A percentile compares a stretch with the other conserved stretches of the same genome.
Evolutionary conservation across 1,284 basidiomycete genomes (phyloP).

Genomic region (Xerocomus minutiporus): DNA sequence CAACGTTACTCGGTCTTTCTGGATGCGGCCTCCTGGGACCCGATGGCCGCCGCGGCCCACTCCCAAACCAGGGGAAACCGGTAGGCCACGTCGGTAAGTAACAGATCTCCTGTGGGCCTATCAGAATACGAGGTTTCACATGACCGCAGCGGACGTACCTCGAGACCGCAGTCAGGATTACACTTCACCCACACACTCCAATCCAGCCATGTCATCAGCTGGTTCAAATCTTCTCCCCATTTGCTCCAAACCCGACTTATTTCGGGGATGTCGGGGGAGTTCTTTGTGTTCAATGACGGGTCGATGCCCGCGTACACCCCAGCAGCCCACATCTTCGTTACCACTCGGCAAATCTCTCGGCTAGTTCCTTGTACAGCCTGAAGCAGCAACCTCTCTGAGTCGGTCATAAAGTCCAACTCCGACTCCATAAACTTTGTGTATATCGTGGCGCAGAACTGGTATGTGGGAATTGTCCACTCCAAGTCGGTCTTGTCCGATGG

Average conservation of each 20-base stretch:
- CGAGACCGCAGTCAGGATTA: constrained; percentile 31
- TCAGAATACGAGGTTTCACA: not conserved
- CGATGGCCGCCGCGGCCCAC: not conserved
- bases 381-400: constrained; percentile 28
- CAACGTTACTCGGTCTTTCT: not conserved
- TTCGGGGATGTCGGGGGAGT: not conserved
- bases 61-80: not conserved
- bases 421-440: constrained; percentile 30
- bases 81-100: not conserved
- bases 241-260: constrained; percentile 10
- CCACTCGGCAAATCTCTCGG: too few relatives aligned
- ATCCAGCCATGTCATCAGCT: constrained; percentile 39
- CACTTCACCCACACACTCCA: constrained; percentile 42
- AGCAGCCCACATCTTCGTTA: too few relatives aligned
- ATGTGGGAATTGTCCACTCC: constrained; percentile 27
- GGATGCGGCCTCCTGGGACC: not conserved
- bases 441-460: constrained; percentile 30
- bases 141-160: constrained; percentile 27
- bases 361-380: too few relatives aligned
- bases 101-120: not conserved
- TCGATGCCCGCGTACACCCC: too few relatives aligned
- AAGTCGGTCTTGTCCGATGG: not conserved
- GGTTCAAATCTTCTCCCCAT: constrained; percentile 27
- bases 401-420: constrained; percentile 24
- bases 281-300: too few relatives aligned